Evolutionary conservation across 352 stramenopile genomes (phyloP).

Genomic region (Globisporangium irregulare): DNA sequence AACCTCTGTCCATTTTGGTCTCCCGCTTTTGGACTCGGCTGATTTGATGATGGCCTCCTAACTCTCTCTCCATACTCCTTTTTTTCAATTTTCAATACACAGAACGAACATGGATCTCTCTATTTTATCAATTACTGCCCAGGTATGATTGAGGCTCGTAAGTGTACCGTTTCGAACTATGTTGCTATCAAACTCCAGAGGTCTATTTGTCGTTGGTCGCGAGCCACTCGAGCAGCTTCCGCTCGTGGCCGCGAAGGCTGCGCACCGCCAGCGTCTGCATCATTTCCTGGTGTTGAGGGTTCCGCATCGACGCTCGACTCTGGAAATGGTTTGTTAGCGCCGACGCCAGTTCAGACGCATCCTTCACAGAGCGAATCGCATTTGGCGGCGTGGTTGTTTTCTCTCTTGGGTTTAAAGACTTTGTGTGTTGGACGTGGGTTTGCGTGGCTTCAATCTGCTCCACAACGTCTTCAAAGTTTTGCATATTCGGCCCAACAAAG

Average conservation of each 20-base stretch:
- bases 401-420: not conserved
- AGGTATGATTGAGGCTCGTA: not conserved
- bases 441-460: constrained; percentile 22
- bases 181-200: not conserved
- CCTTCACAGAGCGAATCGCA: constrained; percentile 11
- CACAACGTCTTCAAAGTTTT: constrained; percentile 67
- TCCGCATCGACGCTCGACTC: not conserved
- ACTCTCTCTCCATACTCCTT: not conserved
- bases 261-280: constrained; percentile 28
- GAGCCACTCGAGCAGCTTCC: constrained; percentile 36
- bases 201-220: not conserved
- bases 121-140: not conserved
- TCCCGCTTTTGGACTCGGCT: not conserved
- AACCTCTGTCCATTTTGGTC: too few relatives aligned
- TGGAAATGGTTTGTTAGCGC: constrained; percentile 25
- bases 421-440: not conserved
- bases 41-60: not conserved
- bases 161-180: too few relatives aligned
- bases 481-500: constrained; percentile 60
- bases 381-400: not conserved
- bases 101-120: not conserved
- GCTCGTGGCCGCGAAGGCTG: constrained; percentile 34
- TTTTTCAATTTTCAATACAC: constrained; percentile 4
- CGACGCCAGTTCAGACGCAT: constrained; percentile 19
- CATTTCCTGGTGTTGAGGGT: constrained; percentile 10